Evolutionary conservation across 352 stramenopile species (phyloP), one percentile per base, ranked within the genome.

Genomic region (Globisporangium abappressorium): DNA sequence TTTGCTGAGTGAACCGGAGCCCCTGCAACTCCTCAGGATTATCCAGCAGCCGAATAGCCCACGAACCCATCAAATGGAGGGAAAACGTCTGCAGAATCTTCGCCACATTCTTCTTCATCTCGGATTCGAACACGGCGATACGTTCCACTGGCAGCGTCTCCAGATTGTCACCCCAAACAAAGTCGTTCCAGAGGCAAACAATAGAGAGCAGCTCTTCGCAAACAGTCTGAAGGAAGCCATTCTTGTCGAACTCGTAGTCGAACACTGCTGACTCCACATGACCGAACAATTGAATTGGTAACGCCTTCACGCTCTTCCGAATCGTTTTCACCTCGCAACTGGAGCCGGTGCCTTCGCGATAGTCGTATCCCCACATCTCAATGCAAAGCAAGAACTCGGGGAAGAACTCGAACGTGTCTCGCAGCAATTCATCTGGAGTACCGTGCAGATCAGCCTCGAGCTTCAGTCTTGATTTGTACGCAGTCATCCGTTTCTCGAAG

Each of bases 391-490:
- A 73, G 24, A 93, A 73, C 57, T 93, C 85, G 0, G 85, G 85
- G 49, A 90, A 91, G 41, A 93, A 91, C 47, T 93, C 85, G 49
- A 89, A 90, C 6, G 85, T 91, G 54, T 93, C 82, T 34, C 81
- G 73, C 33, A 91, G 24, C 11, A 93, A 68, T 20, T 90, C 84
- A 64, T 91, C 80, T 12, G 73, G 73, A 5, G 69, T 66, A 0
- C 64, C 65, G 30, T 75, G 73, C 43, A 82, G 72, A 9, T 84
- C 80, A 0, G 85, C 70, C 18, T 84, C 81, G 4, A 93, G 79
- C 51, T 90, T 89, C 24, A 93, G 72, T 51, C 76, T 67, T 26
- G 80, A 84, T 56, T 91, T 91, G 68, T 93, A 93, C 8, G 82
- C 78, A 53, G 81, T 84, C 83, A 91, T 90, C 15, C 84, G 83